Evolutionary conservation across 2,329 filamentous ascomycete species (phyloP).

Genomic region (Microcyclospora pomicola): DNA sequence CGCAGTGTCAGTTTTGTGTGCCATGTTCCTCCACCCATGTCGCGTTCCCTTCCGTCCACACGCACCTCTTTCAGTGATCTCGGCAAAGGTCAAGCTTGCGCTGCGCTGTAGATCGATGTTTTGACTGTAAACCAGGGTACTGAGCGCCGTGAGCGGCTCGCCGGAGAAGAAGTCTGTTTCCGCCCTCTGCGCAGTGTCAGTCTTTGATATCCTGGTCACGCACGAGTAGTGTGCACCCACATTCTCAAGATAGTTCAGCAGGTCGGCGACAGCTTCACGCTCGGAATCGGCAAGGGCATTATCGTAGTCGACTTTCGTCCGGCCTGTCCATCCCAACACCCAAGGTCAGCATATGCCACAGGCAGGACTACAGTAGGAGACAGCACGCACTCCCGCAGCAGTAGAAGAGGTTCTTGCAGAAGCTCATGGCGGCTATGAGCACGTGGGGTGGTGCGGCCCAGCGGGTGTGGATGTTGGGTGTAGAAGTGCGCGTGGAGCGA

Average conservation of each 20-base stretch:
- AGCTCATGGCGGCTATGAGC: no score
- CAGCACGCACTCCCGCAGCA: no score
- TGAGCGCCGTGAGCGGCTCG: constrained; percentile 83
- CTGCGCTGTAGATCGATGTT: constrained; percentile 97
- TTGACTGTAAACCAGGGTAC: constrained; percentile 93
- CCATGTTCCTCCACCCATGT: background rate
- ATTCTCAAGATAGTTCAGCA: constrained; percentile 92
- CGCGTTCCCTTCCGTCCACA: background rate
- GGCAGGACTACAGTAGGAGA: no score
- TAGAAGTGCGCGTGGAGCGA: no score
- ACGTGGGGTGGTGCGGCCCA: no score
- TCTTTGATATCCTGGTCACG: constrained; percentile 1
- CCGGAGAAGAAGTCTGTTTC: constrained; percentile 98
- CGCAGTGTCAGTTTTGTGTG: background rate
- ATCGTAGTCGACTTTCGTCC: constrained; percentile 25
- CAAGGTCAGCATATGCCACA: no score
- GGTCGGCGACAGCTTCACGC: constrained; percentile 87
- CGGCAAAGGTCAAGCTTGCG: constrained; percentile 94
- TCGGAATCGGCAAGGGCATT: constrained; percentile 82
- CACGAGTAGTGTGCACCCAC: constrained; percentile 38
- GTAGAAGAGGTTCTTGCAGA: no score
- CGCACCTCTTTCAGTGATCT: constrained; percentile 93
- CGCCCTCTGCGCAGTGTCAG: constrained; percentile 49
- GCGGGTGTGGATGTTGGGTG: no score
- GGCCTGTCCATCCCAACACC: constrained; percentile 19